Conservation (phyloP, 106 monocot species). For the Dendrobium nobile region DNA sequence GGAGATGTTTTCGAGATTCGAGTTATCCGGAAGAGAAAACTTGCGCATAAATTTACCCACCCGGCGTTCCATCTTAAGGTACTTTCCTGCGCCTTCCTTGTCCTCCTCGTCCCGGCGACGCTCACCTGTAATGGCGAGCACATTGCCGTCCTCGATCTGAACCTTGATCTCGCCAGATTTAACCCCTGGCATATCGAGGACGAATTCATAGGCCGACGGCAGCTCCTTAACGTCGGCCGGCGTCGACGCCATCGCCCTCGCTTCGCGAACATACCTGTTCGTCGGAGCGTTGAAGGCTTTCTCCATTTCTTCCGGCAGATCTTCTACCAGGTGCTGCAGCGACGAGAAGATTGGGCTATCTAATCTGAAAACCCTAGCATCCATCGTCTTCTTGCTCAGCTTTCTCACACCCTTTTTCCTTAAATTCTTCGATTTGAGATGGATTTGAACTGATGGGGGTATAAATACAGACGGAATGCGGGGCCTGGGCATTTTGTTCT, state of each 20-base stretch:
- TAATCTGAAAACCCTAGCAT: background rate
- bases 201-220: slow-evolving; percentile 44
- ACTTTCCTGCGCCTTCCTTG: slow-evolving; percentile 36
- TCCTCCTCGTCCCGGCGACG: slow-evolving; percentile 25
- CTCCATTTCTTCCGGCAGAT: slow-evolving; percentile 27
- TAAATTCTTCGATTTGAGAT: background rate
- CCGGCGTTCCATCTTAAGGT: slow-evolving; percentile 58
- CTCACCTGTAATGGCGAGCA: slow-evolving; percentile 40
- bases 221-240: slow-evolving; percentile 80
- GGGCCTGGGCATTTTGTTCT: too few species aligned
- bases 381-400: background rate
- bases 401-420: background rate
- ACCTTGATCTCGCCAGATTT: slow-evolving; percentile 46
- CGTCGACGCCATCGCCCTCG: slow-evolving; percentile 57
- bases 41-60: slow-evolving; percentile 76
- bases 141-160: slow-evolving; percentile 40
- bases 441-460: too few species aligned
- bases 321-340: slow-evolving; percentile 37
- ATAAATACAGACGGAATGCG: too few species aligned
- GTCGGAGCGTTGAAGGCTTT: slow-evolving; percentile 44
- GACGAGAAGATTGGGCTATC: slow-evolving; percentile 14
- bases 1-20: slow-evolving; percentile 31
- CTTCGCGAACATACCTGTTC: slow-evolving; percentile 55
- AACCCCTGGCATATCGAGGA: slow-evolving; percentile 82
- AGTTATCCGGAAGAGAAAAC: slow-evolving; percentile 55